A percentile compares a stretch with the other conserved stretches of the same genome.
These are phyloP conservation scores for Colletotrichum musae DNA, from an alignment of 2,329 filamentous ascomycete species.

Conservation along the genomic window DNA sequence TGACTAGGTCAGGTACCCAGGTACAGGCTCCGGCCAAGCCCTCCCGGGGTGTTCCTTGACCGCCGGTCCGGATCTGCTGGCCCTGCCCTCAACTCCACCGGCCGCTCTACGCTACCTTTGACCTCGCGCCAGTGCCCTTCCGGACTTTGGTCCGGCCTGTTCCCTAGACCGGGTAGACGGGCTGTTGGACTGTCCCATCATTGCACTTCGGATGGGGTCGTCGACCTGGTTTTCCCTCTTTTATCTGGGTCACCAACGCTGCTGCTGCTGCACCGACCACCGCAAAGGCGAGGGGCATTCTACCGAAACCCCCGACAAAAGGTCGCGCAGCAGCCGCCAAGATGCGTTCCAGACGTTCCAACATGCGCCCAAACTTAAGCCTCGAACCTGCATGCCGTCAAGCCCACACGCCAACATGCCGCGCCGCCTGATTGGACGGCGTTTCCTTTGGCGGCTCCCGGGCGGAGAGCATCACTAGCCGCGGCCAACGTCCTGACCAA, in stretches of 20 bases:
- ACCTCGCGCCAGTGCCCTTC: conserved; percentile 6
- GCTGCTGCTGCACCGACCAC: conserved; percentile 26
- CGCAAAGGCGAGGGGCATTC: conserved; percentile 8
- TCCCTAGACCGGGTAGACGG: conserved; percentile 32
- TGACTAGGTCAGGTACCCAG: too few species aligned
- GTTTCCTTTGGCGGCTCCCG: conserved; percentile 47
- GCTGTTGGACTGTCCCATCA: conserved; percentile 10
- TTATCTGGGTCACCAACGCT: neutral
- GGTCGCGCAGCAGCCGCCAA: conserved; percentile 30
- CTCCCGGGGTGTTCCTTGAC: conserved; percentile 18
- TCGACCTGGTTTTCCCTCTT: conserved; percentile 5
- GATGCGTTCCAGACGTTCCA: conserved; percentile 14
- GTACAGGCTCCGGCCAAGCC: neutral
- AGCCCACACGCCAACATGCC: conserved; percentile 41
- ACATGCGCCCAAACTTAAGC: conserved; percentile 23
- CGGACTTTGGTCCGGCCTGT: conserved; percentile 8
- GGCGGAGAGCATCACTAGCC: conserved; percentile 39
- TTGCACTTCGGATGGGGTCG: neutral
- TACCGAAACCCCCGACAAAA: conserved; percentile 17
- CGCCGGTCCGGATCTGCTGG: conserved; percentile 26
- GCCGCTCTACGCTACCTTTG: conserved; percentile 1
- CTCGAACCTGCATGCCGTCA: conserved; percentile 35
- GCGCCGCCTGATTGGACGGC: conserved; percentile 48
- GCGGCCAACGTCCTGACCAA: conserved; percentile 44
- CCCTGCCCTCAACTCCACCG: conserved; percentile 26